Base-by-base conservation (phyloP, 2,329 filamentous ascomycete species). In the Cordyceps fumosorosea region DNA sequence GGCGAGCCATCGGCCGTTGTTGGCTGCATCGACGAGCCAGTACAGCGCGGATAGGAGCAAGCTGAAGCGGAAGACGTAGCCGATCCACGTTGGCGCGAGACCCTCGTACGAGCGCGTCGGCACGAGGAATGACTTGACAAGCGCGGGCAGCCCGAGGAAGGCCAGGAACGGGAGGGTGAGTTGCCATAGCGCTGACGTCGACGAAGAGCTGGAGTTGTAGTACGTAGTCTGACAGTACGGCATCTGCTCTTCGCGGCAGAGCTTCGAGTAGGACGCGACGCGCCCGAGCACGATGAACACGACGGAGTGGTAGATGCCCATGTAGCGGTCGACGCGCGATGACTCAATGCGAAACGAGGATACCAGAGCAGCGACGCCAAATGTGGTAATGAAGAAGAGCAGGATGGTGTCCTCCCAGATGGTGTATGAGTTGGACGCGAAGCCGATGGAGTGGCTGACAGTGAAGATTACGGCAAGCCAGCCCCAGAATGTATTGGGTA, bases 391-490 rank as follows among this genome's bases (percentile, higher is more conserved):
- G 77, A 98, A 93, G 77, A 96, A 96, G 3, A 96, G 81, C 5
- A 96, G 82, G 62, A 97, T 97, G 16, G 91, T 90, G 70, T 99
- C 95, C 77, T 99, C 95, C 93, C 95, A 99, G 67, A 99, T 96
- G 0, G 93, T 98, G 76, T 93, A 99, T 0, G 95, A 99, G 76
- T 99, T 99, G 3, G 95, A 95, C 0, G 93, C 93, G 73, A 98
- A 99, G 8, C 95, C 93, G 57, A 90, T 79, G n/a, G 92, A 96
- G 70, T 96, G 91, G 64, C 89, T 86, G n/a, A 92, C 74, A 0
- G 92, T 92, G 67, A 96, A 91, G 16, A 93, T 73, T 29, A 91
- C 79, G 6, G 91, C 88, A 63, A 96, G 78, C 87, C 90, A 93
- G n/a, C 91, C 89, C 93, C 93, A 99, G 60, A 93, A 77, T 0